Base-by-base conservation (phyloP, 352 stramenopile species). In the Pythium sp. region DNA sequence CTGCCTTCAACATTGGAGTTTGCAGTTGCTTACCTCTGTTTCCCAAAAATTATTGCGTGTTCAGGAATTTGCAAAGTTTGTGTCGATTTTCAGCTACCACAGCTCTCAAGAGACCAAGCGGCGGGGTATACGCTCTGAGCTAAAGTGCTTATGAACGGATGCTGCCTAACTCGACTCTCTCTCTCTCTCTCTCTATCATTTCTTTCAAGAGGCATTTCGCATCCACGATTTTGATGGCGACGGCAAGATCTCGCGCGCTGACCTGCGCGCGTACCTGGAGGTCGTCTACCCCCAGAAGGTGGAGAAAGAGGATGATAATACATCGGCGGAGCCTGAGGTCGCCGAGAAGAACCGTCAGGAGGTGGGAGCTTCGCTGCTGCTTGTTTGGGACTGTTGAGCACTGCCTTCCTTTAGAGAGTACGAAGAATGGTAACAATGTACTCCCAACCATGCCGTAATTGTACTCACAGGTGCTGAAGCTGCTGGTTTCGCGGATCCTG, bases 161-260 rank as follows among this genome's bases (percentile, higher is more conserved):
- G 18, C 41, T 20, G 18, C 18, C 41, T 20, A 18, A n/a, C 15
- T 49, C 20, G 15, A 9, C 41, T 15, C 18, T 54, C 14, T 47
- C 5, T 28, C 5, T 59, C 7, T 5, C 20, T 58, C 34, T 41
- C 7, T 41, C 32, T 41, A 9, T 41, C 6, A 2, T 61, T 4
- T 3, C 20, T 58, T 14, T 43, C 9, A 18, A 90, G 82, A 80
- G 58, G 80, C 84, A 5, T 92, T 92, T 65, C 73, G 77, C 30
- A 79, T 92, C 56, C 84, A 92, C 64, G 84, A 92, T 56, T 87
- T 90, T 56, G 80, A 92, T 53, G 81, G 74, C 26, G 84, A 92
- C 47, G 84, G 83, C 34, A 90, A 86, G 58, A 83, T 92, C 68
- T 91, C 81, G 2, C 72, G 76, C 0, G 72, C 77, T 0, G 82